Evolutionary conservation across 2,329 filamentous ascomycete genomes (phyloP), one percentile per base, ranked within the genome.

Genomic region (Sclerotiophoma versabilis): DNA sequence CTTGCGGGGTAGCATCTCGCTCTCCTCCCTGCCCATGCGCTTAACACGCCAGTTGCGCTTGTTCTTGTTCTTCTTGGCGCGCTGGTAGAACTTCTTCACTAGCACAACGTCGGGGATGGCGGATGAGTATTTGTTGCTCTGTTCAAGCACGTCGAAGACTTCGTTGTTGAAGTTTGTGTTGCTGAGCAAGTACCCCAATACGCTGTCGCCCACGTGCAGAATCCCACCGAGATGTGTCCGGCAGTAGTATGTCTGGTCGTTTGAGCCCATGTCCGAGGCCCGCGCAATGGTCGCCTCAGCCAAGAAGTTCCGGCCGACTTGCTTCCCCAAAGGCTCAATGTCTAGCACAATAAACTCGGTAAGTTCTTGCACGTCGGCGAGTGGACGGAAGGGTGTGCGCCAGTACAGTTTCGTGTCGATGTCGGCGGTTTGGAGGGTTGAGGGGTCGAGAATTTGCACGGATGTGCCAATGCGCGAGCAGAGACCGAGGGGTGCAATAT

Each of bases 321-420:
- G 84, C 19, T 83, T 82, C 25, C 89, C 90, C 0, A 89, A 81
- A 0, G 87, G 87, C 73, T 99, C 95, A 57, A 97, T 93, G 69
- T 99, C 95, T 80, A 99, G 90, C 32, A 99, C 83, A 54, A 98
- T 87, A 69, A 98, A 99, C 75, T 99, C 95, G 19, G 91, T 88
- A 12, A 99, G 83, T 49, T 96, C 89, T 51, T 88, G 86, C 2
- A 92, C 87, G 62, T 98, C 93, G 2, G 93, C 88, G 10, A 99
- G 83, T 1, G 91, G 87, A 19, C 81, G 81, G 79, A 99, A 98
- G 0, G 95, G 95, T 9, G 88, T 83, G 47, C 95, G 85, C 95
- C 95, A 99, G 81, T 96, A 99, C 43, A 93, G 84, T 4, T 87
- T 83, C 2, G 90, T 85, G 64, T 88, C 88, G 50, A 99, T 83